Percentiles rank a stretch among this genome's conserved stretches.
Conservation (phyloP, 2,329 filamentous ascomycete genomes). For the Penicillium sp. region DNA sequence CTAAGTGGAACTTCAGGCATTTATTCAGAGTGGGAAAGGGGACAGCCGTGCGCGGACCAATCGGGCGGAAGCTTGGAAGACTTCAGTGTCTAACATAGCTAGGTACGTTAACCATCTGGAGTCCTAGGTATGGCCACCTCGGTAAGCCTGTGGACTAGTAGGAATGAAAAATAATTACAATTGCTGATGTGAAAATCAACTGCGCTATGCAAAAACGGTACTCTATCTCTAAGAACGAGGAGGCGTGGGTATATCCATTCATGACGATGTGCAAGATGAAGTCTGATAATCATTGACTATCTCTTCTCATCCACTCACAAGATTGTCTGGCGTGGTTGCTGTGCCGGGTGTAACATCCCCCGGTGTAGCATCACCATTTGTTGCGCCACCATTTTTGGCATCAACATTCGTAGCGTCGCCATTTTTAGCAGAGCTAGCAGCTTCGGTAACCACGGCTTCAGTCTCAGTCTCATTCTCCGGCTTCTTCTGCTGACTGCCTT, state of each 20-base stretch:
- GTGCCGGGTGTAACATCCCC: slow-evolving; percentile 14
- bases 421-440: slow-evolving; percentile 17
- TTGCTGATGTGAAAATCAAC: background rate
- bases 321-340: slow-evolving; percentile 31
- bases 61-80: no score
- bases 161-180: background rate
- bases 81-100: no score
- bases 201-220: slow-evolving; percentile 11
- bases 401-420: slow-evolving; percentile 10
- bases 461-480: slow-evolving; percentile 4
- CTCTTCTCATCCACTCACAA: slow-evolving; percentile 35
- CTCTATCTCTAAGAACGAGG: slow-evolving; percentile 7
- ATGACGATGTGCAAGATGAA: background rate
- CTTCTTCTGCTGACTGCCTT: slow-evolving; percentile 20
- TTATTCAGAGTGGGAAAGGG: no score
- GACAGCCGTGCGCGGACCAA: no score
- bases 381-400: background rate
- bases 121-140: background rate
- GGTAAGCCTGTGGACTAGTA: background rate
- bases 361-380: background rate
- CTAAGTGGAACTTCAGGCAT: no score
- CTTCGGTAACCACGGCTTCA: slow-evolving; percentile 15
- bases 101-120: no score
- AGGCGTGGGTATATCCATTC: background rate
- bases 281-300: background rate